These are phyloP conservation scores for Haplographium delicatum DNA, from an alignment of 495 filamentous ascomycete genomes.

Conservation along the genomic window DNA sequence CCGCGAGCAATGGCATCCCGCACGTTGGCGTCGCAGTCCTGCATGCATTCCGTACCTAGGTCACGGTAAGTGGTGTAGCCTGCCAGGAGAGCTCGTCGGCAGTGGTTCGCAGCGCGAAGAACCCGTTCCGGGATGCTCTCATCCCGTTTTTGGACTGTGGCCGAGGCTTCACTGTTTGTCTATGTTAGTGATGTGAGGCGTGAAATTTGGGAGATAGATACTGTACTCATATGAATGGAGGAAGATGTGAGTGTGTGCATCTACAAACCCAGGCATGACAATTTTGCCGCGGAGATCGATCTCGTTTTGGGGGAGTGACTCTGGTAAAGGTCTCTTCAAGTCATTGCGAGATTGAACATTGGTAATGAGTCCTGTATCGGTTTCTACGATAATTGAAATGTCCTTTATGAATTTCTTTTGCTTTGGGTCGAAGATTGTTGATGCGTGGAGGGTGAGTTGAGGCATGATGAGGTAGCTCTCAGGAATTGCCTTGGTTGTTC, in stretches of 20 bases:
- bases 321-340: background rate
- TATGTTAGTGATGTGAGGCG: slow-evolving; percentile 13
- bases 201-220: too few relatives aligned
- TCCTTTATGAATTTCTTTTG: slow-evolving; percentile 38
- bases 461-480: too few relatives aligned
- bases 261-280: slow-evolving; percentile 47
- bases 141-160: background rate
- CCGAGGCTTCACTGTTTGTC: background rate
- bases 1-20: background rate
- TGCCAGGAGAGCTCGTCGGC: slow-evolving; percentile 41
- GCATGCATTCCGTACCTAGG: slow-evolving; percentile 45
- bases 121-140: background rate
- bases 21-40: slow-evolving; percentile 35
- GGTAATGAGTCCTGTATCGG: background rate
- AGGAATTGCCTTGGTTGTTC: too few relatives aligned
- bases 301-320: background rate
- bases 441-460: slow-evolving; percentile 33
- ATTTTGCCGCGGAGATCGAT: slow-evolving; percentile 42
- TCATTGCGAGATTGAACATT: background rate
- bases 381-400: slow-evolving; percentile 33
- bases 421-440: slow-evolving; percentile 27
- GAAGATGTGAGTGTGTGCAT: slow-evolving; percentile 50
- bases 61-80: slow-evolving; percentile 53
- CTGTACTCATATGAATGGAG: slow-evolving; percentile 39
- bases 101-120: slow-evolving; percentile 47